Base-by-base conservation (phyloP, 306 rosid species). In the Citrullus amarus region DNA sequence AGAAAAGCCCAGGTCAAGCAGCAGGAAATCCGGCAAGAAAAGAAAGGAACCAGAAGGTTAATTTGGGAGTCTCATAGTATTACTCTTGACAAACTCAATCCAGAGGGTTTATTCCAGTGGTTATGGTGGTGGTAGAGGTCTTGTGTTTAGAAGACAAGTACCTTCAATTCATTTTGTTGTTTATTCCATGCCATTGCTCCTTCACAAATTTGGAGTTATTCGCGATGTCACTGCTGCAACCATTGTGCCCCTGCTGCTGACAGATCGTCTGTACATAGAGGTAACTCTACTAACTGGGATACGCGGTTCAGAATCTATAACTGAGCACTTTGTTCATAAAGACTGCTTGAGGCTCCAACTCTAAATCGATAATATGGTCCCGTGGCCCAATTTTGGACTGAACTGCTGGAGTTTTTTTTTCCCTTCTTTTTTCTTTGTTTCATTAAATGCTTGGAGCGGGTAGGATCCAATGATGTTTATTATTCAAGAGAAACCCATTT, bases 31-130 rank as follows among this genome's bases (percentile, higher is more conserved):
- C 20, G 93, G 50, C 88, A 90, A 88, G 88, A 95, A 92, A 84
- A 91, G 98, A 87, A 92, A 88, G 84, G 98, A 92, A 79, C 84
- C 86, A 28, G 98, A 90, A 81, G 88, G 93, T 82, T 92, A 82
- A 90, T 80, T 61, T 82, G 43, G 80, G 81, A 77, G 28, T 32
- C 58, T 74, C 22, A 81, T 71, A 50, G 70, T 53, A 70, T 32
- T 38, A 57, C 79, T 79, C 55, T 74, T 43, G 38, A 68, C 78
- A 80, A 79, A 79, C 22, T 72, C 39, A 74, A 79, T 65, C 73
- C 76, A 22, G 81, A 80, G 78, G 81, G 85, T 84, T 80, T 73
- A 57, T 79, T 82, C 56, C 66, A n/a, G 83, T 65, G 73, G 77
- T 53, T 8, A 59, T 44, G 79, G 68, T 59, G 80, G 82, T 65